Evolutionary conservation across 2,329 filamentous ascomycete species (phyloP), one percentile per base, ranked within the genome.

Genomic region (Pseudocercospora fijiensis): DNA sequence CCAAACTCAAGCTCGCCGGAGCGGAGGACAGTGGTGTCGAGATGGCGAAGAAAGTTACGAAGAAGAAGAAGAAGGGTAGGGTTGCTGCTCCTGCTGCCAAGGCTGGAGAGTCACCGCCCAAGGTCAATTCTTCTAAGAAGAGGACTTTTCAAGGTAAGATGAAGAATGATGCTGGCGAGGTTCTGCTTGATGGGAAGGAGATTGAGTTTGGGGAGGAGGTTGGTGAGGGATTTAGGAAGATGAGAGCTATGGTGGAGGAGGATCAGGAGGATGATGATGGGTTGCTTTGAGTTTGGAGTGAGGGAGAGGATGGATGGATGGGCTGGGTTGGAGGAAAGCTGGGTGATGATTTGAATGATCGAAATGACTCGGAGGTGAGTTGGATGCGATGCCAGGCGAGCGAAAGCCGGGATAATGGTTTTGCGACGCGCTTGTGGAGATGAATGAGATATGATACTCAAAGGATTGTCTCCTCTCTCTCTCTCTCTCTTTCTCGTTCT

Each of bases 201-300:
- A 69, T 72, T 49, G 61, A 64, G 51, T 65, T 70, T n/a, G 70
- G 70, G 1, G 71, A 72, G 66, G 70, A 72, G 49, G 64, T 70
- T 51, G 70, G 70, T 10, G 63, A 69, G 58, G 66, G 66, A 2
- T 64, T 64, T 28, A 52, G 62, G 10, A 57, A 47, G 51, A 60
- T 22, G 53, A 30, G 30, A n/a, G 24, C 16, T 5, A 10, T 27
- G 27, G 52, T 27, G 22, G 47, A 58, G 28, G 41, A 45, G 9
- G 60, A 62, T 18, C 28, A 57, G 30, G 55, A 57, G 2, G 55
- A 43, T n/a, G 55, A 47, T 27, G 56, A 58, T 58, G 37, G 56
- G 11, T 20, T 45, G 33, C n/a, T 58, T 47, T 27, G 20, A 37
- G 16, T 20, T 8, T 5, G 18, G 37, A n/a, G 41, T 27, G 56